These are phyloP conservation scores for Colletotrichum destructivum DNA, from an alignment of 2,329 filamentous ascomycete species.

Conservation along the genomic window DNA sequence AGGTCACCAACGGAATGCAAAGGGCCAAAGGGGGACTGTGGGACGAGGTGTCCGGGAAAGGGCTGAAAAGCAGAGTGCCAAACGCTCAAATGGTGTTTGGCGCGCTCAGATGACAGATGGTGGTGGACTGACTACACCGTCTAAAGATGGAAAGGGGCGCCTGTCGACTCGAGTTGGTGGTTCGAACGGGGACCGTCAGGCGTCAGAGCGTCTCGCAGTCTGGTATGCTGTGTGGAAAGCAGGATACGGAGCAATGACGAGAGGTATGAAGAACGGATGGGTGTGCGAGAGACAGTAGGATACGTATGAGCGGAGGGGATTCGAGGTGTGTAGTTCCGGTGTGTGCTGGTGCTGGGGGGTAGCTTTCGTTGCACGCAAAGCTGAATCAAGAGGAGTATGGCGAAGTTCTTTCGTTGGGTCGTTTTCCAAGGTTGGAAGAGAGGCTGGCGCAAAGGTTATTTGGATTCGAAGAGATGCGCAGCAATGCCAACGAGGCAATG, in stretches of 20 bases:
- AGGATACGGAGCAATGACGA: neutral
- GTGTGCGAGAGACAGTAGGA: neutral
- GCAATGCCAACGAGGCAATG: conserved; percentile 15
- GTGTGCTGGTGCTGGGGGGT: too few relatives aligned
- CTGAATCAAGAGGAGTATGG: conserved; percentile 10
- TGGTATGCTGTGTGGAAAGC: neutral
- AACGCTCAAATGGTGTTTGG: conserved; percentile 6
- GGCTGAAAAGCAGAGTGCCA: conserved; percentile 5
- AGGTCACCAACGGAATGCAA: neutral
- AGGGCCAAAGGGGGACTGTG: neutral
- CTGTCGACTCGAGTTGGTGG: conserved; percentile 26
- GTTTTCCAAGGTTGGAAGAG: conserved; percentile 1
- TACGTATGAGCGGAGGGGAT: neutral
- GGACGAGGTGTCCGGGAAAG: neutral
- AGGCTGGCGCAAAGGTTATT: conserved; percentile 14
- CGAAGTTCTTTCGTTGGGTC: neutral
- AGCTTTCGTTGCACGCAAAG: conserved; percentile 13
- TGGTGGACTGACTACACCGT: conserved; percentile 36
- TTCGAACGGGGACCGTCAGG: neutral
- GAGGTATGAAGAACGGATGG: conserved; percentile 1
- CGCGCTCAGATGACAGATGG: conserved; percentile 7
- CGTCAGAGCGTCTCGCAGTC: conserved; percentile 14
- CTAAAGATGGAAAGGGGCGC: conserved; percentile 19
- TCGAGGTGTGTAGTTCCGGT: neutral
- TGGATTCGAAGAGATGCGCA: neutral